Evolutionary conservation across 2,329 filamentous ascomycete species (phyloP), one percentile per base, ranked within the genome.

Genomic region (Xylariaceae sp.): DNA sequence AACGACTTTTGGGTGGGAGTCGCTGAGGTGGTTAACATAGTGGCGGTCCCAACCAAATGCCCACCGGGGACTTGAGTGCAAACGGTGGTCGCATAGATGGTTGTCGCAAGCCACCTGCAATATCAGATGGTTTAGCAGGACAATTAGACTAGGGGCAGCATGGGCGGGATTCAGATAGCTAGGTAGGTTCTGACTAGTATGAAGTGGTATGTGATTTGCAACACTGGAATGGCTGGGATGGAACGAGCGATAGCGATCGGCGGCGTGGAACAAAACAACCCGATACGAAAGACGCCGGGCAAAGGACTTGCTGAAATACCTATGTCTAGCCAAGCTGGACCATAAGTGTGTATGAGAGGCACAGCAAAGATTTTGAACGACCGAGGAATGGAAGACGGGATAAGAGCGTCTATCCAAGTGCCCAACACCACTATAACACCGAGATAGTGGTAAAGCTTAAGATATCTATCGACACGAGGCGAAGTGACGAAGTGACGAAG

Each of bases 1-100:
- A 79, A 74, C 56, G 79, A 76, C 74, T 83, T 83, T 72, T 84
- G 81, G 63, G 79, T 79, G 69, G 82, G 79, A 62, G 79, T 82
- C 65, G 78, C 76, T 63, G 81, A 82, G 71, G 79, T 76, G 73
- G 79, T 80, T 74, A 83, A 75, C 77, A 82, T 82, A 73, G 76
- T 73, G 69, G 66, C 63, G 64, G 66, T 63, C 64, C 67, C 69
- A 63, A 64, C 65, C 66, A 62, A 60, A 66, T 63, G 67, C 69
- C 71, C 69, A 65, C 68, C 62, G 40, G 62, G 62, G 62, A 66
- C 62, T 54, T 39, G 26, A 59, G 51, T 45, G 57, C 56, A 60
- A 46, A 56, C 40, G 60, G 60, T 54, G 51, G 62, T 61, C 48
- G 60, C 64, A 66, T 66, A 65, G 62, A 66, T 65, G 44, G 49